Conservation (phyloP, 208 protist species). For the Leishmania aethiopica region DNA sequence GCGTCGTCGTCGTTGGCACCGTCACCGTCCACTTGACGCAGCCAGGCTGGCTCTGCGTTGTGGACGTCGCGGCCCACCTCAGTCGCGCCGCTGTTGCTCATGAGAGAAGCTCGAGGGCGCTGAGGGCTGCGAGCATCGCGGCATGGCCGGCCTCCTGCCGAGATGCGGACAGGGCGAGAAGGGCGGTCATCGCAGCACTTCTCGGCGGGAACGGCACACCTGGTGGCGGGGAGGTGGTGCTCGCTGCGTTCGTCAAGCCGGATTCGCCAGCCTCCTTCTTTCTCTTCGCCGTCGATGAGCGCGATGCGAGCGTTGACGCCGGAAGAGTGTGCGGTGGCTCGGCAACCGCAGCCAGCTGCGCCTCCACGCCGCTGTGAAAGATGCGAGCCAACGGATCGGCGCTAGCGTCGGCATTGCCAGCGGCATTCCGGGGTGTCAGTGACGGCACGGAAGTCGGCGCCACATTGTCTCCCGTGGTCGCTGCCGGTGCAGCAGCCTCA, state of each 20-base stretch:
- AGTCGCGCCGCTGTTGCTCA: not conserved
- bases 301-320: not conserved
- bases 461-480: not conserved
- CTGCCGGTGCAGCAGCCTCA: not conserved
- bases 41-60: slow-evolving; percentile 10
- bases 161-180: slow-evolving; percentile 18
- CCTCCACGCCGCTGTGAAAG: slow-evolving; percentile 22
- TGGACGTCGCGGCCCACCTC: not conserved
- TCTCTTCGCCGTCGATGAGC: not conserved
- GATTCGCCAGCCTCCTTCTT: not conserved
- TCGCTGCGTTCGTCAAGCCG: too few relatives aligned
- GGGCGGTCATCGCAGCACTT: slow-evolving; percentile 3
- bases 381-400: slow-evolving; percentile 13
- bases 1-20: not conserved
- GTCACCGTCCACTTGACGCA: slow-evolving; percentile 1
- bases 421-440: not conserved
- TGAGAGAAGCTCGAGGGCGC: slow-evolving; percentile 7
- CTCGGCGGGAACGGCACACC: not conserved
- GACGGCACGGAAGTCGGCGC: not conserved
- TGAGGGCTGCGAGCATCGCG: slow-evolving; percentile 26
- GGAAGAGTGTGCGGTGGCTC: slow-evolving; percentile 4
- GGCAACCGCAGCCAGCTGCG: slow-evolving; percentile 16
- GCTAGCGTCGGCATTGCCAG: not conserved
- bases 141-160: slow-evolving; percentile 7
- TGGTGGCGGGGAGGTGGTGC: not conserved